Evolutionary conservation across 1,139 yeast genomes (phyloP).

Genomic region (Suhomyces atakaporum): DNA sequence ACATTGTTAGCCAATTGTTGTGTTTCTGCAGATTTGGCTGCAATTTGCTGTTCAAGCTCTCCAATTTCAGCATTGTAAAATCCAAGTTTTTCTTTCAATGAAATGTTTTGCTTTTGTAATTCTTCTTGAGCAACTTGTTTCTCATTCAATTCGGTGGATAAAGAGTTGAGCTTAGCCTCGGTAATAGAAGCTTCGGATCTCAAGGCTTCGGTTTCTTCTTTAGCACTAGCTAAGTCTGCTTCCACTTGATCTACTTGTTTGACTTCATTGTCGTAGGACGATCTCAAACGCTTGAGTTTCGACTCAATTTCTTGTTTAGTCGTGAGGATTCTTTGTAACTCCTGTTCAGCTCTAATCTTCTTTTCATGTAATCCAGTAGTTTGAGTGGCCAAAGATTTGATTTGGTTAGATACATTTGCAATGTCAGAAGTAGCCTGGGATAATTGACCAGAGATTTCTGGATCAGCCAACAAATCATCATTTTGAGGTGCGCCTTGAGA

Average conservation of each 20-base stretch:
- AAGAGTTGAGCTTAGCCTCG: slow-evolving; percentile 78
- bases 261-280: slow-evolving; percentile 77
- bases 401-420: slow-evolving; percentile 85
- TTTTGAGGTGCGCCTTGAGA: too few relatives aligned
- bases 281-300: slow-evolving; percentile 65
- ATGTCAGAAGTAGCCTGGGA: slow-evolving; percentile 82
- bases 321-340: slow-evolving; percentile 62
- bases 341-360: slow-evolving; percentile 74
- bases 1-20: slow-evolving; percentile 63
- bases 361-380: slow-evolving; percentile 70
- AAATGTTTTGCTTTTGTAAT: slow-evolving; percentile 65
- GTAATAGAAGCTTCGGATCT: slow-evolving; percentile 75
- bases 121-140: slow-evolving; percentile 61
- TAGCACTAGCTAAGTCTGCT: slow-evolving; percentile 55
- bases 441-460: slow-evolving; percentile 63
- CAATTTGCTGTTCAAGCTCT: slow-evolving; percentile 58
- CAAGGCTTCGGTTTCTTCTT: slow-evolving; percentile 69
- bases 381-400: slow-evolving; percentile 74
- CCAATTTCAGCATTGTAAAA: slow-evolving; percentile 65
- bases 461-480: slow-evolving; percentile 58
- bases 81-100: slow-evolving; percentile 68
- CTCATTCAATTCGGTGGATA: slow-evolving; percentile 66
- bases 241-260: slow-evolving; percentile 74
- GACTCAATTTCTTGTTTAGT: slow-evolving; percentile 71
- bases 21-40: slow-evolving; percentile 51